These are phyloP conservation scores for Carex myosuroides DNA, from an alignment of 176 grass and related monocot species.

Conservation along the genomic window DNA sequence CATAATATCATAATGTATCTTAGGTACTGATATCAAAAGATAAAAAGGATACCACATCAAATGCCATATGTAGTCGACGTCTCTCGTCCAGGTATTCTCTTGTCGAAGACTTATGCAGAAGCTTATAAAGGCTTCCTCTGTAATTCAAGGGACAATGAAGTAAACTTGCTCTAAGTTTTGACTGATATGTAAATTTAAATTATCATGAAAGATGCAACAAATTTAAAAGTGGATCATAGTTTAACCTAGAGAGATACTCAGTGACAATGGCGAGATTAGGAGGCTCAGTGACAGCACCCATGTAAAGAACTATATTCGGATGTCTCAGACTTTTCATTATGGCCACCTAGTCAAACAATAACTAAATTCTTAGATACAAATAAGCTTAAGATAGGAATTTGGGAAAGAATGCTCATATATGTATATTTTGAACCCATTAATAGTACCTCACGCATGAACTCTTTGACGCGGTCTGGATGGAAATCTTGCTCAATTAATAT, in stretches of 20 bases:
- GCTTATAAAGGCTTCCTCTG: constrained; percentile 95
- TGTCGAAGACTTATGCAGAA: constrained; percentile 62
- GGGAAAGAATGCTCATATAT: background rate
- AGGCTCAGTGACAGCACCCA: constrained; percentile 86
- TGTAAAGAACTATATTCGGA: constrained; percentile 96
- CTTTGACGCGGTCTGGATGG: constrained; percentile 68
- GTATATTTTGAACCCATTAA: constrained; percentile 18
- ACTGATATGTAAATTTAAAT: background rate
- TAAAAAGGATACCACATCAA: constrained; percentile 70
- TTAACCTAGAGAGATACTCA: constrained; percentile 91
- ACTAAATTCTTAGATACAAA: background rate
- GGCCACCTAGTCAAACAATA: constrained; percentile 40
- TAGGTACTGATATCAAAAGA: background rate
- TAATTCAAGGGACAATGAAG: constrained; percentile 20
- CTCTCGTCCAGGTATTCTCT: constrained; percentile 91
- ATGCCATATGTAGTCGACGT: constrained; percentile 90
- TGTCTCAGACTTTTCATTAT: constrained; percentile 92
- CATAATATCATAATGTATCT: background rate
- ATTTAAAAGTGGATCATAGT: background rate
- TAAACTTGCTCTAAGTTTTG: background rate
- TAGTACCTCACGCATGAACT: constrained; percentile 93
- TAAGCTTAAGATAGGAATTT: background rate
- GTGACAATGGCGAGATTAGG: constrained; percentile 81
- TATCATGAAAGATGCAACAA: background rate
- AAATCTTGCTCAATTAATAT: constrained; percentile 99